These are phyloP conservation scores for Protomyces arabidopsidicola DNA, from an alignment of 1,139 yeast genomes.

Conservation along the genomic window DNA sequence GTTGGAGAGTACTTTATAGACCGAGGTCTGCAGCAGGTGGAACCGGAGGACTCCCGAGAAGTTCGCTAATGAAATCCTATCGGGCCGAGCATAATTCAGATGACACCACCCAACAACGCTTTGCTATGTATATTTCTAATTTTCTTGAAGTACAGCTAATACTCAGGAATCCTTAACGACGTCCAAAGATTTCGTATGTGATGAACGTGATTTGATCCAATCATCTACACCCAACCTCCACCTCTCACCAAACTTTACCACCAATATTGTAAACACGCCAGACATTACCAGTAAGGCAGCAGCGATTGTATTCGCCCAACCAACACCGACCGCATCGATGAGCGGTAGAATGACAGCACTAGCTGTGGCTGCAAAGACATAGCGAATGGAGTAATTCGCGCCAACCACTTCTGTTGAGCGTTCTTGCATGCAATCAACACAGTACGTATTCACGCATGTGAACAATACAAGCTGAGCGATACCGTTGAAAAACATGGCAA, in stretches of 20 bases:
- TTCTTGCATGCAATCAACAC: slow-evolving; percentile 54
- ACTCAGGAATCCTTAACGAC: no score
- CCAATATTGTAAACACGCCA: not conserved
- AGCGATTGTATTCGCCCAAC: slow-evolving; percentile 50
- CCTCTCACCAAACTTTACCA: not conserved
- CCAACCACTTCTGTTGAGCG: slow-evolving; percentile 53
- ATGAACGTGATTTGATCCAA: not conserved
- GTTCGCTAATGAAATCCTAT: no score
- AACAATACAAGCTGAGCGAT: slow-evolving; percentile 50
- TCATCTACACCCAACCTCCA: slow-evolving; percentile 9
- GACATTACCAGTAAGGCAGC: slow-evolving; percentile 38
- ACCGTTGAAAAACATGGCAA: slow-evolving; percentile 48
- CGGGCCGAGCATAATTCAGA: no score
- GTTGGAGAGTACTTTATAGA: no score
- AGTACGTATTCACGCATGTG: slow-evolving; percentile 52
- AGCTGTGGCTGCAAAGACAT: slow-evolving; percentile 50
- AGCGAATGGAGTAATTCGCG: slow-evolving; percentile 50
- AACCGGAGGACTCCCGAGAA: no score
- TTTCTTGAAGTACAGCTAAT: no score
- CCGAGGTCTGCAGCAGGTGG: no score
- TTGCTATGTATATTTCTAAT: no score
- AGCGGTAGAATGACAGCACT: slow-evolving; percentile 49
- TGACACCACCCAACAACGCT: no score
- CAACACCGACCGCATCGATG: slow-evolving; percentile 49
- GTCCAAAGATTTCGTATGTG: no score